Percentiles rank a stretch among this genome's conserved stretches.
These are phyloP conservation scores for Artemisia argyi DNA, from an alignment of 129 eudicot species.

Conservation along the genomic window DNA sequence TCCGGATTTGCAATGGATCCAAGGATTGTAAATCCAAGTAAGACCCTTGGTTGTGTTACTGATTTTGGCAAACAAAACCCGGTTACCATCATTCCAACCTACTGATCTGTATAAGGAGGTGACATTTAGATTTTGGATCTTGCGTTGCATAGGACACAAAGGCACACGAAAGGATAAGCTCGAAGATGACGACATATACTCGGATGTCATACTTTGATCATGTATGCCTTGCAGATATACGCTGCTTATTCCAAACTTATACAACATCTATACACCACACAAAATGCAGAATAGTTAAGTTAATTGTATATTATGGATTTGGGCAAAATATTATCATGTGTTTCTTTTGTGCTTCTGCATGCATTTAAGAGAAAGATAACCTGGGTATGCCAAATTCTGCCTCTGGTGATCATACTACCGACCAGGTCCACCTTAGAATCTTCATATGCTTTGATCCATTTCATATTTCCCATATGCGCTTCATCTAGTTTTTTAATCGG, in stretches of 20 bases:
- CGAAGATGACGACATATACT: too few relatives aligned
- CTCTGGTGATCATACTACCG: conserved; percentile 20
- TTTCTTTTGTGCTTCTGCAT: too few relatives aligned
- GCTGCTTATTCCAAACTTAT: conserved; percentile 31
- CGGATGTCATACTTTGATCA: conserved; percentile 13
- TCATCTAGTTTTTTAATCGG: conserved; percentile 15
- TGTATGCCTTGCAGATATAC: conserved; percentile 11
- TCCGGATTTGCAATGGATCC: conserved; percentile 23
- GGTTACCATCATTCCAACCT: not conserved
- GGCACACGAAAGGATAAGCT: conserved; percentile 32
- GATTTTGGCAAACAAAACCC: conserved; percentile 18
- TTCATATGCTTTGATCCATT: conserved; percentile 28
- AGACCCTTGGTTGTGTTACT: conserved; percentile 14
- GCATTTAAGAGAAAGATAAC: not conserved
- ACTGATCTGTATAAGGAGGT: conserved; percentile 7
- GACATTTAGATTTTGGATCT: conserved; percentile 27
- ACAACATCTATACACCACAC: conserved; percentile 28
- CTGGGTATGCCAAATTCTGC: conserved; percentile 11
- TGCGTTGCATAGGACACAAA: conserved; percentile 14
- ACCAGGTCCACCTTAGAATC: conserved; percentile 20
- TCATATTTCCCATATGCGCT: conserved; percentile 21
- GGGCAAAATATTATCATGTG: not conserved
- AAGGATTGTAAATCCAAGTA: conserved; percentile 29
- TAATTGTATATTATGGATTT: not conserved
- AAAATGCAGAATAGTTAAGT: not conserved